phyloP scores from a whole-genome alignment of 2,329 filamentous ascomycete genomes.

The Clarireedia sp. region DNA sequence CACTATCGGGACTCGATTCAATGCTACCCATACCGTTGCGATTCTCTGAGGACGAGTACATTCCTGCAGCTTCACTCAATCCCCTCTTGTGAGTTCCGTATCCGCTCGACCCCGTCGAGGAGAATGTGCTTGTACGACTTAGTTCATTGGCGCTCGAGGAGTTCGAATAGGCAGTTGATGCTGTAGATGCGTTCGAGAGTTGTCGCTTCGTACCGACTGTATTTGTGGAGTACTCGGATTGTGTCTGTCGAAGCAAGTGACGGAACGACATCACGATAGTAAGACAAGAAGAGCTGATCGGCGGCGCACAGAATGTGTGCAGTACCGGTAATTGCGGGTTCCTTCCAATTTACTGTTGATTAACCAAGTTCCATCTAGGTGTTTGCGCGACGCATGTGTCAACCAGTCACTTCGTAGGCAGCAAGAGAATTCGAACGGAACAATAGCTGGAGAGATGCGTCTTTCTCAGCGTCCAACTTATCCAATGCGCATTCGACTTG shows the following conservation, averaged over 20 bases:
- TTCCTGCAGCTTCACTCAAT: constrained; percentile 60
- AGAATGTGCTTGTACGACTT: constrained; percentile 60
- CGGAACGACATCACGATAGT: constrained; percentile 45
- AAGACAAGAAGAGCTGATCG: constrained; percentile 2
- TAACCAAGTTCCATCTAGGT: not conserved
- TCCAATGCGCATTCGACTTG: too few relatives aligned
- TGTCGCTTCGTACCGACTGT: constrained; percentile 41
- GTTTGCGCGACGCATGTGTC: too few relatives aligned
- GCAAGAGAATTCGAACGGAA: too few relatives aligned
- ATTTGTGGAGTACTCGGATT: constrained; percentile 37
- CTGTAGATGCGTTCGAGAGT: constrained; percentile 62
- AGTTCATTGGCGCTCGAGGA: constrained; percentile 41
- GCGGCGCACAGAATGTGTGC: not conserved
- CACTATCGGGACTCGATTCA: constrained; percentile 47
- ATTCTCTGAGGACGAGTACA: constrained; percentile 42
- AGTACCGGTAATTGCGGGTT: not conserved
- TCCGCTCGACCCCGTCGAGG: constrained; percentile 61
- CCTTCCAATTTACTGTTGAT: not conserved
- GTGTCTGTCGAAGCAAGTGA: constrained; percentile 50
- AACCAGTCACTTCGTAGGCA: too few relatives aligned
- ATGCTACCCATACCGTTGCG: constrained; percentile 33
- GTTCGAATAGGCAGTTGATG: constrained; percentile 60
- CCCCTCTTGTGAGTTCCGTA: constrained; percentile 61
- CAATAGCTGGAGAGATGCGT: too few relatives aligned
- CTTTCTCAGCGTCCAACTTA: too few relatives aligned